phyloP scores from a whole-genome alignment of 2,329 filamentous ascomycete genomes.

The Penicillium fuscoglaucum region DNA sequence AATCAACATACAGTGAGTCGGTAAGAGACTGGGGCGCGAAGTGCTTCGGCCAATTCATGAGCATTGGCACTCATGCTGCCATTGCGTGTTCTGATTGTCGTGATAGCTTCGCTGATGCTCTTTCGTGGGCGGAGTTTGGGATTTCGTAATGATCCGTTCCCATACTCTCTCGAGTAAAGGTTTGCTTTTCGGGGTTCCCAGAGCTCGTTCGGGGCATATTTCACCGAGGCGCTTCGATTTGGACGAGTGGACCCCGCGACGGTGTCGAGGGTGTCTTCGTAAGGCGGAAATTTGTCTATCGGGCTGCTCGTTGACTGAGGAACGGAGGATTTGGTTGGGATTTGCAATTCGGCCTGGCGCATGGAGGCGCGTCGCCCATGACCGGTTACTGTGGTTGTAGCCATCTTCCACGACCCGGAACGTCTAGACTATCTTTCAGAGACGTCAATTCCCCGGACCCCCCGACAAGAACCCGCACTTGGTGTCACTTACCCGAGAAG shows the following conservation, averaged over 20 bases:
- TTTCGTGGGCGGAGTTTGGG: constrained; percentile 70
- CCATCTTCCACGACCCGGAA: constrained; percentile 32
- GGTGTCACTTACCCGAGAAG: constrained; percentile 8
- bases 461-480: not conserved
- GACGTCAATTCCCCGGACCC: constrained; percentile 5
- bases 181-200: constrained; percentile 64
- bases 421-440: not conserved
- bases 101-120: constrained; percentile 85
- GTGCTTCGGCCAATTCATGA: constrained; percentile 85
- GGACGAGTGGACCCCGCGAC: constrained; percentile 27
- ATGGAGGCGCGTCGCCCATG: constrained; percentile 43
- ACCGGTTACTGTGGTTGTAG: constrained; percentile 42
- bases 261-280: constrained; percentile 39
- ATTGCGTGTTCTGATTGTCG: constrained; percentile 74
- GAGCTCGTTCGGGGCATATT: constrained; percentile 48
- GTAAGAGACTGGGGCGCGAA: constrained; percentile 85
- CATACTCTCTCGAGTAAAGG: constrained; percentile 47
- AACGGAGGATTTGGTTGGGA: constrained; percentile 29
- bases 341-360: constrained; percentile 37
- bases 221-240: constrained; percentile 29
- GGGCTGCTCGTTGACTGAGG: constrained; percentile 37
- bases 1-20: constrained; percentile 71
- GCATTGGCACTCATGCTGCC: constrained; percentile 90
- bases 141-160: constrained; percentile 34
- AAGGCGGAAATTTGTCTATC: constrained; percentile 47